phyloP scores from a whole-genome alignment of 805 yeast genomes.

The Alloascoidea africana region DNA sequence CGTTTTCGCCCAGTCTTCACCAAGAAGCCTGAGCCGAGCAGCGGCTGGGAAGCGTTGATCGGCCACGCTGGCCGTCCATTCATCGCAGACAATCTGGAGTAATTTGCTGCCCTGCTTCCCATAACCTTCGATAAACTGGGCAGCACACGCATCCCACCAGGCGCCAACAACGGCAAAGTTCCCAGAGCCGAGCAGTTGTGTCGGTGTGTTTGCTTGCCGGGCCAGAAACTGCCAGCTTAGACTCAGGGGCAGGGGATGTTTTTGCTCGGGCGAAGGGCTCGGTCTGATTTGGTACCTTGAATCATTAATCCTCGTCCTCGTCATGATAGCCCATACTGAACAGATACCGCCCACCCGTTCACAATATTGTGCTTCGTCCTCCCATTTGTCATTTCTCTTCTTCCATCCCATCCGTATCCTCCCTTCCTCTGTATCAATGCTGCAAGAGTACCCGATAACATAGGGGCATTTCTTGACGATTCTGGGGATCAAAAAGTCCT shows the following conservation, averaged over 20 bases:
- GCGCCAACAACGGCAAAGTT: conserved; percentile 60
- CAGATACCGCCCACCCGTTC: conserved; percentile 82
- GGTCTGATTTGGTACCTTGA: conserved; percentile 2
- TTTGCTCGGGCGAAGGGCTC: no score
- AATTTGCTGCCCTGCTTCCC: conserved; percentile 61
- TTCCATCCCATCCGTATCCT: conserved; percentile 82
- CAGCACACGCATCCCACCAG: conserved; percentile 87
- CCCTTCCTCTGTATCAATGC: conserved; percentile 71
- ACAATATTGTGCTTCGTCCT: conserved; percentile 51
- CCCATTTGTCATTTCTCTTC: conserved; percentile 26
- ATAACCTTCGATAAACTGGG: conserved; percentile 36
- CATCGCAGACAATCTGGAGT: conserved; percentile 26
- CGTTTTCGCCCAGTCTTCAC: conserved; percentile 56
- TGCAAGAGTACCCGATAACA: conserved; percentile 67
- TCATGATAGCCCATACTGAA: conserved; percentile 64
- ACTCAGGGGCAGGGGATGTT: conserved; percentile 41
- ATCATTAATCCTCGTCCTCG: conserved; percentile 28
- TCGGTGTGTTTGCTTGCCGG: conserved; percentile 45
- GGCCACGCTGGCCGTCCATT: conserved; percentile 37
- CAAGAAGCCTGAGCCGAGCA: conserved; percentile 56
- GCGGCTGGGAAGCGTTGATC: conserved; percentile 58
- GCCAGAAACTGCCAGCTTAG: conserved; percentile 64
- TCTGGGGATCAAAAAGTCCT: conserved; percentile 54
- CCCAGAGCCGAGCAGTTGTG: conserved; percentile 36
- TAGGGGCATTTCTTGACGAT: conserved; percentile 85